These are phyloP conservation scores for Haematococcus sp. DNA, from an alignment of 139 green algal species.

Conservation along the genomic window DNA sequence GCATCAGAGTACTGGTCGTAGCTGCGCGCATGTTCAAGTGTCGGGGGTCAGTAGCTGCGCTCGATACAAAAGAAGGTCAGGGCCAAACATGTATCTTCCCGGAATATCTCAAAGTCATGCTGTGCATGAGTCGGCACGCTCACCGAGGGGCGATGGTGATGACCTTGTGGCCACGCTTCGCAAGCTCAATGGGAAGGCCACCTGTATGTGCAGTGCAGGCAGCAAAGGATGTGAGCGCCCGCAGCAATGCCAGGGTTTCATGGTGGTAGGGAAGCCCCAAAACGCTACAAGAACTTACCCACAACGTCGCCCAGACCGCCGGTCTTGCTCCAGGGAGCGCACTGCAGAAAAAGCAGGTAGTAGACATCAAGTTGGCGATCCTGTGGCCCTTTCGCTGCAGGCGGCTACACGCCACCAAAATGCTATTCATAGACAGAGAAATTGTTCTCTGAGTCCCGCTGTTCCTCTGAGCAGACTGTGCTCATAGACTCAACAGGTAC, in stretches of 20 bases:
- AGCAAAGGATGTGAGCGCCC: too few species aligned
- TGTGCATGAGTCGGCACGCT: not conserved
- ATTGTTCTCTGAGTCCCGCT: too few species aligned
- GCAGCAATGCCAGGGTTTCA: not conserved
- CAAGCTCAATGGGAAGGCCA: constrained; percentile 82
- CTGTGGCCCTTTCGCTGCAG: too few species aligned
- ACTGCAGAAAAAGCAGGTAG: not conserved
- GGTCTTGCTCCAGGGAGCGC: constrained; percentile 64
- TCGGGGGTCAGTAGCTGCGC: too few species aligned
- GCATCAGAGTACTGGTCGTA: constrained; percentile 97
- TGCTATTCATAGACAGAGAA: too few species aligned
- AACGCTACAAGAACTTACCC: not conserved
- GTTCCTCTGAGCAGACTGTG: too few species aligned
- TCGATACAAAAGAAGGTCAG: not conserved
- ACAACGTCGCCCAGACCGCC: constrained; percentile 46
- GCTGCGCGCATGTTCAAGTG: constrained; percentile 36
- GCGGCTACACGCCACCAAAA: too few species aligned
- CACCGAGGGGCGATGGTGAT: constrained; percentile 90
- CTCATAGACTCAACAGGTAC: too few species aligned
- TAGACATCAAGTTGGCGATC: not conserved
- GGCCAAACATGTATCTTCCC: not conserved
- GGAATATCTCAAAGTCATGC: not conserved
- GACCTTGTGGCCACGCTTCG: constrained; percentile 92
- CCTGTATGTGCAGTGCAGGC: not conserved
- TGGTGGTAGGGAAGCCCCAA: not conserved